A percentile compares a stretch with the other conserved stretches of the same genome.
Conservation (phyloP, 2,329 filamentous ascomycete species). For the Colletotrichum truncatum region DNA sequence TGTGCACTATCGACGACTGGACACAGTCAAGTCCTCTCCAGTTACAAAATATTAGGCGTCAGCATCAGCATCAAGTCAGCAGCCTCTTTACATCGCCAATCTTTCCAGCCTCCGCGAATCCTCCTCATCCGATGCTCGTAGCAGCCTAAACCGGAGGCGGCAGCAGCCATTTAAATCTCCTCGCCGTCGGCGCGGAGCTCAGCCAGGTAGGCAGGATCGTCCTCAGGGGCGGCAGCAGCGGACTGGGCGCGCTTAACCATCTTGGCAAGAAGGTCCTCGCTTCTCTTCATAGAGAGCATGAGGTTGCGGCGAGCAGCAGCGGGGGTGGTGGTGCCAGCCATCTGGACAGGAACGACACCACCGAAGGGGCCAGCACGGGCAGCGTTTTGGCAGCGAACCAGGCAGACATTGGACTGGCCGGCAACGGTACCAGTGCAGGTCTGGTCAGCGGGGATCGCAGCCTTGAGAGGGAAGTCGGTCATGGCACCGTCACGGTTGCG, state of each 20-base stretch:
- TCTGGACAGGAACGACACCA: conserved; percentile 67
- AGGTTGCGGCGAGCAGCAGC: conserved; percentile 36
- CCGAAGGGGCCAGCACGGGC: conserved; percentile 71
- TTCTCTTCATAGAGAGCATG: conserved; percentile 37
- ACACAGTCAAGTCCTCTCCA: conserved; percentile 19
- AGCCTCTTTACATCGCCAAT: conserved; percentile 4
- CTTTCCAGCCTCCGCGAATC: not conserved
- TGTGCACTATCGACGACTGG: conserved; percentile 18
- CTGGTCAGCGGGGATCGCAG: conserved; percentile 63
- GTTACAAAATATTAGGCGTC: not conserved
- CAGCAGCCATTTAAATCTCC: conserved; percentile 25
- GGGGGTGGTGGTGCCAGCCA: conserved; percentile 38
- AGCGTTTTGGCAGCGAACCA: conserved; percentile 70
- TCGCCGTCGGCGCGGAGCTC: conserved; percentile 34
- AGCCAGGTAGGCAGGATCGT: conserved; percentile 30
- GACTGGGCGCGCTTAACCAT: conserved; percentile 34
- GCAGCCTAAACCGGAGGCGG: not conserved
- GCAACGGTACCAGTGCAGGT: conserved; percentile 68
- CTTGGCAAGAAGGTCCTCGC: conserved; percentile 30
- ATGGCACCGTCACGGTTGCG: conserved; percentile 53
- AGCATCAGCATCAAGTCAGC: conserved; percentile 16
- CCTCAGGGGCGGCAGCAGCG: conserved; percentile 24
- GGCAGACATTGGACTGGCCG: conserved; percentile 67
- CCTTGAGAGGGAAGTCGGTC: conserved; percentile 62
- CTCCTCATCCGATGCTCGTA: not conserved